Evolutionary conservation across 257 asterid genomes (phyloP), one percentile per base, ranked within the genome.

Genomic region (Perilla frutescens): DNA sequence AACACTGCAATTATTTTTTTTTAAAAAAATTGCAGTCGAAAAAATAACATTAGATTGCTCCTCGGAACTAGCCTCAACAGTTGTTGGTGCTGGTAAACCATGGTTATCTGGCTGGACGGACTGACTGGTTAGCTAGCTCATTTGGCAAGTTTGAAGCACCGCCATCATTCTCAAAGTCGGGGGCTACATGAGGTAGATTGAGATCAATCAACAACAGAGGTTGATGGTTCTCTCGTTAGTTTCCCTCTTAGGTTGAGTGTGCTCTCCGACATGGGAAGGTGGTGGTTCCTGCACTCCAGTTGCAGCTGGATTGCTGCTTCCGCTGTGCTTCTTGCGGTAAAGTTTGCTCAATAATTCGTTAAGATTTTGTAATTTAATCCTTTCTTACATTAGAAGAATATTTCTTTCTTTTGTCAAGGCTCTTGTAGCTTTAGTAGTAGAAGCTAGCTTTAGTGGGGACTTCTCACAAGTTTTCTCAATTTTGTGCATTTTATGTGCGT

Each of bases 51-150:
- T 20, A 20, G 26, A 20, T 20, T 54, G 62, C 26, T 20, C 26
- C 26, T 20, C 26, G 0, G 26, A 20, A 20, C 26, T 20, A 20
- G 26, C 26, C 26, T 20, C 26, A 20, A 20, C 26, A 20, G 26
- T 0, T 20, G 26, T 20, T 20, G 26, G 26, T 20, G 26, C 74
- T 4, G 61, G 69, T 20, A 43, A 51, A 49, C 37, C 8, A 8
- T 62, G 61, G 36, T 78, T 71, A 39, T 75, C 71, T 4, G 9
- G 61, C 70, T 66, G 61, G 15, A 20, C 26, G 26, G 26, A 2
- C 41, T n/a, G 8, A 31, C 39, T 6, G 26, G 14, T 76, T 78
- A 68, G 79, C 84, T 37, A 59, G 71, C 44, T 77, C 81, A 34
- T 68, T 80, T 4, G 65, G 45, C 15, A 60, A 50, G 61, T 77